Base-by-base conservation (phyloP, 176 grass and related monocot genomes). In the Hyparrhenia diplandra region DNA sequence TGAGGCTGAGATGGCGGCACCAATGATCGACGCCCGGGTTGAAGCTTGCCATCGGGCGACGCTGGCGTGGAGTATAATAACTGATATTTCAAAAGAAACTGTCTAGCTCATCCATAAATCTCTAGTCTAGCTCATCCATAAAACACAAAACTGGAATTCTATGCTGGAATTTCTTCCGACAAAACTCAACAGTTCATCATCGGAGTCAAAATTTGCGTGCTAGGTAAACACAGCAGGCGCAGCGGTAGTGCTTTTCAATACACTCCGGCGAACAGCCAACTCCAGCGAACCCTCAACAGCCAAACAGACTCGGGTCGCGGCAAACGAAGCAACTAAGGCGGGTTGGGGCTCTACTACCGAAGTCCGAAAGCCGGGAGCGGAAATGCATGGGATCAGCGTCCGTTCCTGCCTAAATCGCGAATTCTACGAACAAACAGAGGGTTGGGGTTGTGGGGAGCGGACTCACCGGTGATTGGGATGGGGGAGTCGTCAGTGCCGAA, bases 401-500 rank as follows among this genome's bases (percentile, higher is more conserved):
- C 8, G 7, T 30, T 13, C 42, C 30, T 10, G 34, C 62, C 40
- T 42, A 58, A 18, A 64, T 71, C 5, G 57, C 14, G 31, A 59
- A 7, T 21, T 41, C 41, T 27, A 28, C 10, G 3, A 24, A 27
- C 8, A 40, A 86, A n/a, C 21, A 24, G 55, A 21, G 31, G 6
- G 6, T 5, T 10, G 17, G 16, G n/a, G 0, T 51, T 2, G 69
- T 17, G 59, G 28, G 25, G 51, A 46, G 28, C 69, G 11, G 14
- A 92, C n/a, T n/a, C n/a, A n/a, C 94, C 95, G 8, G 79, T 87
- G 62, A 98, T 84, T 46, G 88, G 71, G 52, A 95, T 45, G 4
- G 92, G n/a, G 20, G 90, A 89, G 84, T 98, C 86, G 32, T 95
- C 92, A 67, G 88, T 83, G 82, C 92, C 75, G 75, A 98, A n/a